Conservation (phyloP, 306 rosid genomes). For the Inga oerstediana region DNA sequence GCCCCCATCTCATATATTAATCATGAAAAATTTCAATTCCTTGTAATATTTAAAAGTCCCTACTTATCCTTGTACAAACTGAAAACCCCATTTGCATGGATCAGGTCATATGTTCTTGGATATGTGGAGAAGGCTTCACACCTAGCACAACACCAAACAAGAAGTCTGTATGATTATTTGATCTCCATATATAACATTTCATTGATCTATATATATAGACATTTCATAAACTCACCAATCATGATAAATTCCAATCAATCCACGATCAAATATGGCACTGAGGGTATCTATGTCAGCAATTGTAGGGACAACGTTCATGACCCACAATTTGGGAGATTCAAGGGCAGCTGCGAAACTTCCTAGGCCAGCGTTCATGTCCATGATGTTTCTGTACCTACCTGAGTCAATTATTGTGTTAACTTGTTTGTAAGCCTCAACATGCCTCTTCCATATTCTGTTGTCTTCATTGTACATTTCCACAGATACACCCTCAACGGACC, state of each 20-base stretch:
- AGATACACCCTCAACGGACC: conserved; percentile 43
- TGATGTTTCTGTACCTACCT: conserved; percentile 54
- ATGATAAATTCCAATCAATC: conserved; percentile 60
- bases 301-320: conserved; percentile 65
- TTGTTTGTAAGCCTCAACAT: conserved; percentile 54
- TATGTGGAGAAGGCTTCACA: conserved; percentile 24
- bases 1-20: background rate
- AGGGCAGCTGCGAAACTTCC: conserved; percentile 69
- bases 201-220: background rate
- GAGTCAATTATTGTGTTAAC: conserved; percentile 45
- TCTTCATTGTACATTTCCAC: conserved; percentile 46
- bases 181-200: background rate
- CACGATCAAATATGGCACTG: conserved; percentile 54
- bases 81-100: conserved; percentile 20
- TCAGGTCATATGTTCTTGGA: conserved; percentile 17
- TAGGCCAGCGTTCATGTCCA: conserved; percentile 68
- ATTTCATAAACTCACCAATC: conserved; percentile 45
- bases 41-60: background rate
- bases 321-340: conserved; percentile 60
- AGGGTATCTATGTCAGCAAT: conserved; percentile 58
- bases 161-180: background rate
- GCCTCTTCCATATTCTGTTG: conserved; percentile 49
- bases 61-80: conserved; percentile 11
- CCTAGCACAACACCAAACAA: background rate
- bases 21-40: background rate